Conservation (phyloP, 805 yeast species). For the Saccharomyces mikatae region DNA sequence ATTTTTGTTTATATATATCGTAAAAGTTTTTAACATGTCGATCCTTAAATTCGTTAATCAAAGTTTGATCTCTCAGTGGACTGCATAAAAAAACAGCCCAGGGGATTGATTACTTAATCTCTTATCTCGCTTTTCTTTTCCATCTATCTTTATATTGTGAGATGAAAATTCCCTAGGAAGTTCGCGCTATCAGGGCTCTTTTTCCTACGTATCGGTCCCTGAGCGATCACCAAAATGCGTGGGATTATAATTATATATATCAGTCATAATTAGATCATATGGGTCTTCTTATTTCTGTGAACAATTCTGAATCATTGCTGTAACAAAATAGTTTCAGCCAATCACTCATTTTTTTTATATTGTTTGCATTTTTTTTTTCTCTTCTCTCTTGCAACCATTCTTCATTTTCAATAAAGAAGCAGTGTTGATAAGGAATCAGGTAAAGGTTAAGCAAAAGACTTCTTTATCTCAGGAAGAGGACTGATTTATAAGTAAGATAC, state of each 20-base stretch:
- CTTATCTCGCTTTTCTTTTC: not conserved
- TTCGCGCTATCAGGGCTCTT: not conserved
- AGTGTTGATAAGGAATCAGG: not conserved
- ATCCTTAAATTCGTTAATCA: not conserved
- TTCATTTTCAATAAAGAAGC: not conserved
- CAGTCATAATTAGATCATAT: not conserved
- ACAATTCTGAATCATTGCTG: not conserved
- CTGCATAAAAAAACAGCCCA: not conserved
- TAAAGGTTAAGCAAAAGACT: not conserved
- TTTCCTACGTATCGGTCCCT: not conserved
- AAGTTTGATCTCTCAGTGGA: not conserved
- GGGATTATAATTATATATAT: not conserved
- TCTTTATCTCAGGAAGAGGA: not conserved
- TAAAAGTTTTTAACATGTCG: not conserved
- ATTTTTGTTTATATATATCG: not conserved
- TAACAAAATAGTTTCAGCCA: not conserved
- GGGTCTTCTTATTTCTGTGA: too few species aligned
- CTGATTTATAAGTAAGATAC: not conserved
- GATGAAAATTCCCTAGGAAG: not conserved
- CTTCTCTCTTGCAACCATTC: not conserved
- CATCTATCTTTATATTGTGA: not conserved
- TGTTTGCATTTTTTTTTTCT: not conserved
- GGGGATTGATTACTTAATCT: not conserved
- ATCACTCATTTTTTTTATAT: not conserved
- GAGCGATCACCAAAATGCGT: not conserved